phyloP scores from a whole-genome alignment of 192 early-diverging fungal species.

The Mycoemilia scoparia region DNA sequence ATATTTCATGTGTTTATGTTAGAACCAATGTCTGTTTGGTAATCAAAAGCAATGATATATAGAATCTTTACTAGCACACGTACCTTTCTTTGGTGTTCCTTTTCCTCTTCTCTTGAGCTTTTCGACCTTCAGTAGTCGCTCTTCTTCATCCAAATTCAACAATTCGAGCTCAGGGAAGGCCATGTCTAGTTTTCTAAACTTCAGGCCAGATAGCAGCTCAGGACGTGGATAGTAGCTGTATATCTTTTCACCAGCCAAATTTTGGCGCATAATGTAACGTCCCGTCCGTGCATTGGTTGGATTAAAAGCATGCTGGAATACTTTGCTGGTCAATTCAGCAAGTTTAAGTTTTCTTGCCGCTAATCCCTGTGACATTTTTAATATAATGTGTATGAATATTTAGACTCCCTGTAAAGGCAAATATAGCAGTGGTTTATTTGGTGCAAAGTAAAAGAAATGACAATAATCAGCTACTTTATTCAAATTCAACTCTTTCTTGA shows the following conservation, averaged over 20 bases:
- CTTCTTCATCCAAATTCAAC: conserved; percentile 40
- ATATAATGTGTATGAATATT: too few species aligned
- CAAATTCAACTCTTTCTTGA: too few species aligned
- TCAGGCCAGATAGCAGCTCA: too few species aligned
- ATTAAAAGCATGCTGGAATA: conserved; percentile 53
- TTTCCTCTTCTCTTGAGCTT: conserved; percentile 53
- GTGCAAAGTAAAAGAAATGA: too few species aligned
- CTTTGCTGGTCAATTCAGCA: conserved; percentile 35
- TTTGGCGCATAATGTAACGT: conserved; percentile 51
- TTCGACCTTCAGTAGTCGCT: conserved; percentile 45
- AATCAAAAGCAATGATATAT: too few species aligned
- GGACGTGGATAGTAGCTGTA: conserved; percentile 51
- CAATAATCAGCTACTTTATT: too few species aligned
- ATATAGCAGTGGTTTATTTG: too few species aligned
- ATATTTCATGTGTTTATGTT: too few species aligned
- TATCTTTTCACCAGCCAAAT: conserved; percentile 45
- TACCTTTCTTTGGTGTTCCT: conserved; percentile 57
- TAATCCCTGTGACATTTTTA: conserved; percentile 5
- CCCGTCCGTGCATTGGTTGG: conserved; percentile 46
- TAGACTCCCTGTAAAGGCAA: too few species aligned
- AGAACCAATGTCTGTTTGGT: too few species aligned
- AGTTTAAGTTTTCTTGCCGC: conserved; percentile 23
- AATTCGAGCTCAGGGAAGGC: conserved; percentile 32
- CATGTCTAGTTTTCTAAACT: conserved; percentile 30
- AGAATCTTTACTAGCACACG: too few species aligned